These are phyloP conservation scores for Russula compacta DNA, from an alignment of 768 basidiomycete species.

Conservation along the genomic window DNA sequence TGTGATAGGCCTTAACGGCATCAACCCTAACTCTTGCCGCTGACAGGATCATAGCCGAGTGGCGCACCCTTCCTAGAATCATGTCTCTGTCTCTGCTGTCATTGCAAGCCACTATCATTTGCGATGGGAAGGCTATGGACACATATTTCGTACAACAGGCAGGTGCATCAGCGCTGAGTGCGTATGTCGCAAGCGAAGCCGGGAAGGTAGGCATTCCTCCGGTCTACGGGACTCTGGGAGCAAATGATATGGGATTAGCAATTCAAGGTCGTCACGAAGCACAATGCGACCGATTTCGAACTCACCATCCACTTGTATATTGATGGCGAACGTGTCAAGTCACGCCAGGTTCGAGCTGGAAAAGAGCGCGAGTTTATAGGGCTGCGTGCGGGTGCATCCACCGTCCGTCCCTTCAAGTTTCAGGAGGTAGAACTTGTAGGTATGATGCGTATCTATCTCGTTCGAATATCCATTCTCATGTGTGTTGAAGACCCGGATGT, in stretches of 20 bases:
- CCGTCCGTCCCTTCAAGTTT: not conserved
- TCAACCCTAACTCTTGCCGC: no score
- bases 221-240: not conserved
- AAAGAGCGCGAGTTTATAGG: not conserved
- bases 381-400: no score
- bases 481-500: not conserved
- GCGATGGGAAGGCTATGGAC: not conserved
- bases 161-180: not conserved
- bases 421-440: conserved; percentile 1
- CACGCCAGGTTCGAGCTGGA: not conserved
- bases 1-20: no score
- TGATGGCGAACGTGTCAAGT: not conserved
- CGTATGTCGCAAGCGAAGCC: not conserved
- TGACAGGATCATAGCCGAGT: no score
- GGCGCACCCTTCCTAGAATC: not conserved
- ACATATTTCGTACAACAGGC: not conserved
- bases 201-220: not conserved
- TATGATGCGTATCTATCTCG: not conserved
- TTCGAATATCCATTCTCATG: not conserved
- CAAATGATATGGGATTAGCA: not conserved
- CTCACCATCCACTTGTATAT: not conserved
- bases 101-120: not conserved
- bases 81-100: not conserved
- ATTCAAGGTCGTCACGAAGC: not conserved
- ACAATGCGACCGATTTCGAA: not conserved